Evolutionary conservation across 495 filamentous ascomycete species (phyloP).

Genomic region (Pyrenopolyporus hunteri): DNA sequence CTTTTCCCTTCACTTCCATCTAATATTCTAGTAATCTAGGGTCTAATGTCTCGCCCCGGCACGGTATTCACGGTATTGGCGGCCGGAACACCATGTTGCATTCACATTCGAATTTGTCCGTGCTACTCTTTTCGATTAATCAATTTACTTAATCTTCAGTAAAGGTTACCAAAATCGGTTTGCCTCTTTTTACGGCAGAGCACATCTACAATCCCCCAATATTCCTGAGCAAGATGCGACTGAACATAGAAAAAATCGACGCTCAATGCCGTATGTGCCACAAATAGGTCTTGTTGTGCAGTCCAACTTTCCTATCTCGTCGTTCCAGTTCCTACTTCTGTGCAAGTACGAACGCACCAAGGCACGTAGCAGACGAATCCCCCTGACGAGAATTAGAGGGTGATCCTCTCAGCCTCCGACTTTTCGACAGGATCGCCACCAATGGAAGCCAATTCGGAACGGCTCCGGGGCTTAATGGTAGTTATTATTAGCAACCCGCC

Average conservation of each 20-base stretch:
- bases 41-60: constrained; percentile 19
- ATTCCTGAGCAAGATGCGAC: neutral
- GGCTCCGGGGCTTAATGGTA: constrained; percentile 9
- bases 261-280: constrained; percentile 3
- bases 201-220: neutral
- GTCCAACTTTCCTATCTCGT: constrained; percentile 12
- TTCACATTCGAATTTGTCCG: neutral
- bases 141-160: constrained; percentile 10
- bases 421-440: constrained; percentile 12
- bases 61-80: neutral
- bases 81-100: constrained; percentile 18
- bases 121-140: constrained; percentile 8
- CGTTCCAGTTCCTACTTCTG: constrained; percentile 24
- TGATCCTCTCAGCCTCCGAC: constrained; percentile 27
- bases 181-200: too few relatives aligned
- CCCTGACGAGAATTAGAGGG: constrained; percentile 5
- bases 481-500: constrained; percentile 36
- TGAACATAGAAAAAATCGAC: neutral
- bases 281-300: constrained; percentile 13
- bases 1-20: constrained; percentile 25
- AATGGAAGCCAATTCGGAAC: constrained; percentile 17
- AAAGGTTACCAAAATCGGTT: constrained; percentile 8
- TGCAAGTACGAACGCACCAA: too few relatives aligned
- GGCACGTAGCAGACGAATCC: constrained; percentile 17
- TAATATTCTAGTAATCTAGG: constrained; percentile 1